phyloP scores from a whole-genome alignment of 2,329 filamentous ascomycete species.

The Plectosphaerella plurivora region DNA sequence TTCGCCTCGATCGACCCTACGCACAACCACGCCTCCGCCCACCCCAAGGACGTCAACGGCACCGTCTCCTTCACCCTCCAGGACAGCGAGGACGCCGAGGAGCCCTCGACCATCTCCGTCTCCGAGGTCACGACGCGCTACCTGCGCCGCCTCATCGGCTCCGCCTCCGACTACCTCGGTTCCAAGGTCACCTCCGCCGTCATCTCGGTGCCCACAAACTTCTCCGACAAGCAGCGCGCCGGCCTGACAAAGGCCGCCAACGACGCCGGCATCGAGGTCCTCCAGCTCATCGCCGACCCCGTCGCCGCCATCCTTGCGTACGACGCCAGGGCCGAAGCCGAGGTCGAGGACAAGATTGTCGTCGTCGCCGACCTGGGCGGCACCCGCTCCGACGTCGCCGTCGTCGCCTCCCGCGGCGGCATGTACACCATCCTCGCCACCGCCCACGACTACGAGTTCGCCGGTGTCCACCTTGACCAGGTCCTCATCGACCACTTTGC shows the following conservation, averaged over 20 bases:
- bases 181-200: constrained; percentile 94
- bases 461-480: constrained; percentile 81
- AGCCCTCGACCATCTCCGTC: constrained; percentile 65
- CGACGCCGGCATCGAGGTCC: constrained; percentile 77
- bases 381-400: constrained; percentile 85
- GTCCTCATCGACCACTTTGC: constrained; percentile 93
- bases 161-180: constrained; percentile 88
- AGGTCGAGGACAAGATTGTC: constrained; percentile 77
- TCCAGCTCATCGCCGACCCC: constrained; percentile 91
- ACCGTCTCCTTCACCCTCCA: constrained; percentile 77
- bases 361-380: constrained; percentile 92
- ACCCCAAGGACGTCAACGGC: constrained; percentile 71
- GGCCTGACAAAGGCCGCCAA: constrained; percentile 75
- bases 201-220: constrained; percentile 91
- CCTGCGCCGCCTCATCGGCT: constrained; percentile 72
- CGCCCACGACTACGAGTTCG: constrained; percentile 91
- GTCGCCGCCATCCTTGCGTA: constrained; percentile 86
- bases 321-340: constrained; percentile 75
- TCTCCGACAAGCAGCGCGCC: constrained; percentile 78
- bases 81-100: constrained; percentile 64
- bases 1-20: constrained; percentile 97
- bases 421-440: constrained; percentile 96
- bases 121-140: constrained; percentile 82
- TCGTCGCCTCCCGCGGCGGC: constrained; percentile 86
- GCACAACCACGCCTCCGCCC: constrained; percentile 88